Base-by-base conservation (phyloP, 2,329 filamentous ascomycete genomes). In the Exophiala viscosa region DNA sequence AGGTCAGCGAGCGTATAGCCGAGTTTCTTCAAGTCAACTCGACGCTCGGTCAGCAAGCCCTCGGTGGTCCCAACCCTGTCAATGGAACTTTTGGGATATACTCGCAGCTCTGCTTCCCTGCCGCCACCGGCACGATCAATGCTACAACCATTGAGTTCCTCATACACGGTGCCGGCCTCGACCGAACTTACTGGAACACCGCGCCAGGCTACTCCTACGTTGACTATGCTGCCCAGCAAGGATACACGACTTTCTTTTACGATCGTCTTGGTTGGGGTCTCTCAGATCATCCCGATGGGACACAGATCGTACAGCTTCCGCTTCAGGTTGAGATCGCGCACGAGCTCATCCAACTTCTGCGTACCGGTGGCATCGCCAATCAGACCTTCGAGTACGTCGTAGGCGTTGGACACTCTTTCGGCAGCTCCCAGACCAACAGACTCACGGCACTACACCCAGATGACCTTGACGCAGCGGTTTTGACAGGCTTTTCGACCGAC, bases 231-330 rank as follows among this genome's bases (percentile, higher is more conserved):
- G 45, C 67, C 2, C 46, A 43, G 15, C 55, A 64, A 45, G 68
- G 66, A 8, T 70, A 70, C 44, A 66, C 66, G 3, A 62, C 69
- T 11, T 69, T 69, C 48, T 66, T 61, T 45, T 70, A 70, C 50
- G 67, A 71, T 55, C 65, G 69, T n/a, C 59, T 48, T 8, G 69
- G 68, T 9, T 61, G 59, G 8, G 68, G 67, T 9, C 43, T 60
- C 38, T 69, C 67, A 7, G 44, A 60, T 8, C 64, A 64, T 41
- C 61, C 65, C 17, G 60, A 66, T 53, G 54, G 55, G 3, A 48
- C 60, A 18, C 20, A 52, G 28, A 48, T 59, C 1, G 64, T 65
- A 3, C 64, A 66, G 48, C 38, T 46, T 3, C 55, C 56, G 5
- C 38, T 60, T 2, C 54, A 68, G 18, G 45, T 62, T 35, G 65